Conservation (phyloP, 2,329 filamentous ascomycete species). For the Sarocladium strictum region DNA sequence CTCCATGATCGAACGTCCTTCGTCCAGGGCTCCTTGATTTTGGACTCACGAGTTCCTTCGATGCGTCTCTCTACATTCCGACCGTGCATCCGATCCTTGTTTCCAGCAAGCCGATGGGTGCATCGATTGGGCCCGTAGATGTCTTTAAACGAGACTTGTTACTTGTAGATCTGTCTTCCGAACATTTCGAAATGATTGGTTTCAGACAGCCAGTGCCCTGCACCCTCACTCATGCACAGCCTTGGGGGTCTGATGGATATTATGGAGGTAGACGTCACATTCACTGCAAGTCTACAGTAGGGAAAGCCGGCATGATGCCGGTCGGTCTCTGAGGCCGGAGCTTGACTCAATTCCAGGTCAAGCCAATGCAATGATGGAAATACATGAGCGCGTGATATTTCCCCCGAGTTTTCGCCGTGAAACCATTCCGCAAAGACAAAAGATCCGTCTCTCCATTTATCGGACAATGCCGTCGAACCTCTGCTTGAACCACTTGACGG, state of each 20-base stretch:
- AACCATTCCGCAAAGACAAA: constrained; percentile 31
- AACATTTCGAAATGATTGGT: no score
- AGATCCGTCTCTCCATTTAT: constrained; percentile 51
- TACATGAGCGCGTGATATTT: constrained; percentile 31
- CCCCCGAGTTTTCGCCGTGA: constrained; percentile 32
- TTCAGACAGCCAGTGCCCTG: no score
- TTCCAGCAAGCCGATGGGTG: no score
- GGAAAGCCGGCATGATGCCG: constrained; percentile 61
- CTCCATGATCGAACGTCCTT: no score
- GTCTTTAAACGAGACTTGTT: no score
- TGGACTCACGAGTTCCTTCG: no score
- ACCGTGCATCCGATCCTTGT: no score
- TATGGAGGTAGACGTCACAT: constrained; percentile 1
- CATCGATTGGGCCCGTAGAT: no score
- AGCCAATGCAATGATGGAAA: constrained; percentile 44
- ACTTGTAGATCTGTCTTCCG: no score
- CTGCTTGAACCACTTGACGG: constrained; percentile 88
- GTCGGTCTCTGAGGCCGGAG: constrained; percentile 70
- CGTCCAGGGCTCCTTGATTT: no score
- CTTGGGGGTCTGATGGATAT: not conserved
- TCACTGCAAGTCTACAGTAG: constrained; percentile 1
- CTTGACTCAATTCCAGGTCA: constrained; percentile 52
- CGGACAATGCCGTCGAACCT: constrained; percentile 98
- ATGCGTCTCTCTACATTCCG: no score
- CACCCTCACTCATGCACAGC: not conserved